phyloP scores from a whole-genome alignment of 768 basidiomycete species.

The Mycena alexandri region DNA sequence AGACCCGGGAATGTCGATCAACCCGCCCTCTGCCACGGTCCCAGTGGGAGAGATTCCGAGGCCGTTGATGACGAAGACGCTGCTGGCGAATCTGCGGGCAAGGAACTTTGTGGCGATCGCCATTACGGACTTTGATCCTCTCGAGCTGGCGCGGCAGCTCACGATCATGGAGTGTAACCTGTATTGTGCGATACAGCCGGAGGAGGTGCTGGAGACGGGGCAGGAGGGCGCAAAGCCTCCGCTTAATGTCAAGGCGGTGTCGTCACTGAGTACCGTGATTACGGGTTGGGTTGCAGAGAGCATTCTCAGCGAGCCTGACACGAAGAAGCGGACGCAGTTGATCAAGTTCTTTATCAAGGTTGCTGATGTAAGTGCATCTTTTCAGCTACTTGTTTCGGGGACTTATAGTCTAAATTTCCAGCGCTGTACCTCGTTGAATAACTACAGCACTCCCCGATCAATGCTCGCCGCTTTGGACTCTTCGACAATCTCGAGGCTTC shows the following conservation, averaged over 20 bases:
- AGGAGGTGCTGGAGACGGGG: conserved; percentile 89
- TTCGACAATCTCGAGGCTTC: conserved; percentile 91
- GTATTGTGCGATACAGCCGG: conserved; percentile 87
- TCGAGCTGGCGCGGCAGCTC: conserved; percentile 94
- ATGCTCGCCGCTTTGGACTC: conserved; percentile 96
- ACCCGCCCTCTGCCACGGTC: conserved; percentile 61
- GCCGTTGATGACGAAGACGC: conserved; percentile 85
- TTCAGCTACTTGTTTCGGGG: conserved; percentile 13
- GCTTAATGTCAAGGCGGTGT: conserved; percentile 84
- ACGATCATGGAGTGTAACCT: conserved; percentile 93
- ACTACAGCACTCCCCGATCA: conserved; percentile 94
- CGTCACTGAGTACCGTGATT: conserved; percentile 89
- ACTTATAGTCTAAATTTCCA: conserved; percentile 47
- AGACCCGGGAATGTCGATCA: conserved; percentile 82
- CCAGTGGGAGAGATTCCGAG: conserved; percentile 81
- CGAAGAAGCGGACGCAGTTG: conserved; percentile 81
- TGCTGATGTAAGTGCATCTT: conserved; percentile 75
- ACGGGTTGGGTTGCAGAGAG: conserved; percentile 98
- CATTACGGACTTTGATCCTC: conserved; percentile 91
- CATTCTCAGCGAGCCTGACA: conserved; percentile 90
- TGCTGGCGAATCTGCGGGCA: conserved; percentile 76
- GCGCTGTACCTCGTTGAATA: conserved; percentile 87
- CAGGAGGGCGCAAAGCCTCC: conserved; percentile 75
- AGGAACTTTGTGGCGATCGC: conserved; percentile 72
- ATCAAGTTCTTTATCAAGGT: conserved; percentile 96